A percentile compares a stretch with the other conserved stretches of the same genome.
Evolutionary conservation across 78 protist genomes (phyloP).

Genomic region (Pigoraptor vietnamica): DNA sequence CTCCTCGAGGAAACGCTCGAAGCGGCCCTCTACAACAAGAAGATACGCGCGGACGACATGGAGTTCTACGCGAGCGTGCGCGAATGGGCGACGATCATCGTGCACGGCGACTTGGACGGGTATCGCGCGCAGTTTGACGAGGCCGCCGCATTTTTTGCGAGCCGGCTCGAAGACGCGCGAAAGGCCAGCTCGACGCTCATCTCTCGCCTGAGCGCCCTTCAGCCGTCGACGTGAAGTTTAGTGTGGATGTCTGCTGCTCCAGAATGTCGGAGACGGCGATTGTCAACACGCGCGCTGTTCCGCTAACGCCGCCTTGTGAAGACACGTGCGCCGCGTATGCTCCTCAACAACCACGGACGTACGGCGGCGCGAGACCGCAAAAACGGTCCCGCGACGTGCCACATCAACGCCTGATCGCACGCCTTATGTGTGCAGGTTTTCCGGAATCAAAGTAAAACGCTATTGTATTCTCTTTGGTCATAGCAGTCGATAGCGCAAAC

Average conservation of each 20-base stretch:
- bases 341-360: too few species aligned
- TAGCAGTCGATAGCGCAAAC: too few species aligned
- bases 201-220: background rate
- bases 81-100: slow-evolving; percentile 37
- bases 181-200: background rate
- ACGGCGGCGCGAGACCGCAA: too few species aligned
- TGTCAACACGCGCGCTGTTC: too few species aligned
- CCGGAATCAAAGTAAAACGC: too few species aligned
- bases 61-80: slow-evolving; percentile 32
- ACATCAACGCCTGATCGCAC: too few species aligned
- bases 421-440: too few species aligned
- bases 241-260: background rate
- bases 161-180: background rate
- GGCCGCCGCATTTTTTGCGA: background rate
- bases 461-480: too few species aligned
- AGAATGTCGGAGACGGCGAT: too few species aligned
- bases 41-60: slow-evolving; percentile 35
- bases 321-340: too few species aligned
- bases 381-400: too few species aligned
- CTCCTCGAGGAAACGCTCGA: slow-evolving; percentile 23
- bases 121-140: slow-evolving; percentile 8
- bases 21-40: slow-evolving; percentile 31
- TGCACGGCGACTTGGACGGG: slow-evolving; percentile 12
- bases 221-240: background rate
- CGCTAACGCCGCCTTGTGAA: too few species aligned